These are phyloP conservation scores for Nakazawaea ambrosiae DNA, from an alignment of 805 yeast species.

Conservation along the genomic window DNA sequence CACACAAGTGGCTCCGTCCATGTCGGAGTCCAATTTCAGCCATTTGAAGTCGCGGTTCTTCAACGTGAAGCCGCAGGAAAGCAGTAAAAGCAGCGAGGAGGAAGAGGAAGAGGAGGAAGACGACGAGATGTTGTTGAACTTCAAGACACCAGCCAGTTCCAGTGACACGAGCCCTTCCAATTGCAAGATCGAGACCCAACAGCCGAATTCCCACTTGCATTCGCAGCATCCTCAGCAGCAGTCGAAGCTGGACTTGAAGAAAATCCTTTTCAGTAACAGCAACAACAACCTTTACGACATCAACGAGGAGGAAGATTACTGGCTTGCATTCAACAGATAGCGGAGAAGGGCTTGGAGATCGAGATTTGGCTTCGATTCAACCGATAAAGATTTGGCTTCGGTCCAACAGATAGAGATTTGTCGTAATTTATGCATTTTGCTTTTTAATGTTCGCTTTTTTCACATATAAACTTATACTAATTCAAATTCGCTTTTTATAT, in stretches of 20 bases:
- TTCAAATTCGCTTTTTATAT: too few species aligned
- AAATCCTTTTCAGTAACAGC: not conserved
- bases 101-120: too few species aligned
- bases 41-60: conserved; percentile 2
- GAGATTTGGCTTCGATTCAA: too few species aligned
- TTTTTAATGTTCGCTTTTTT: too few species aligned
- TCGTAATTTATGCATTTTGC: too few species aligned
- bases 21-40: conserved; percentile 6
- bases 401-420: too few species aligned
- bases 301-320: conserved; percentile 9
- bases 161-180: not conserved
- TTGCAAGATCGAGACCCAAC: not conserved
- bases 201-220: too few species aligned
- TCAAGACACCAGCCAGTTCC: not conserved
- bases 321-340: conserved; percentile 11
- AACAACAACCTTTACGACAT: conserved; percentile 4
- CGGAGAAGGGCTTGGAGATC: too few species aligned
- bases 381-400: too few species aligned
- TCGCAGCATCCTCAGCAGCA: not conserved
- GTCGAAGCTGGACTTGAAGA: not conserved
- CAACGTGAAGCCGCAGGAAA: not conserved
- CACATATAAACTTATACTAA: too few species aligned
- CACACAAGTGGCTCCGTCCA: not conserved
- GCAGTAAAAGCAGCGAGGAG: too few species aligned
- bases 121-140: conserved; percentile 5